Percentiles rank a stretch among this genome's conserved stretches.
phyloP scores from a whole-genome alignment of 495 filamentous ascomycete species.

The Annulohypoxylon nitens region DNA sequence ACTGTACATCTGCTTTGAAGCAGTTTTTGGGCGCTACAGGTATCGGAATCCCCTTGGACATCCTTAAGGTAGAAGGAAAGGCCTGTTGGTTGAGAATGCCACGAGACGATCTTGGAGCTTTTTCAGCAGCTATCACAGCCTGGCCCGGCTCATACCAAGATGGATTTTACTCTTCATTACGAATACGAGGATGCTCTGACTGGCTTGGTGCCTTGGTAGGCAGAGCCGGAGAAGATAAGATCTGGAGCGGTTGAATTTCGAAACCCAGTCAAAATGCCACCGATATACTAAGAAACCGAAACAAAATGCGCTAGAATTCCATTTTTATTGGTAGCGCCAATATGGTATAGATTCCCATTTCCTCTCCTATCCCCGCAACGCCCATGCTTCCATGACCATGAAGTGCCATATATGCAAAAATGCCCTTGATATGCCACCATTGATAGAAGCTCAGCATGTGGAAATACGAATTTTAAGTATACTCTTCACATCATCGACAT shows the following conservation, averaged over 20 bases:
- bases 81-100: slow-evolving; percentile 83
- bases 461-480: slow-evolving; percentile 34
- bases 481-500: slow-evolving; percentile 69
- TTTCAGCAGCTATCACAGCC: slow-evolving; percentile 74
- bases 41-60: slow-evolving; percentile 81
- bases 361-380: slow-evolving; percentile 44
- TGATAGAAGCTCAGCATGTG: slow-evolving; percentile 35
- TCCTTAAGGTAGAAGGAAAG: slow-evolving; percentile 71
- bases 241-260: slow-evolving; percentile 54
- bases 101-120: slow-evolving; percentile 69
- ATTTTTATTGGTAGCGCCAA: slow-evolving; percentile 34
- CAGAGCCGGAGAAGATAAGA: slow-evolving; percentile 50
- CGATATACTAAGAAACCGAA: not conserved
- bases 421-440: slow-evolving; percentile 44
- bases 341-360: slow-evolving; percentile 42
- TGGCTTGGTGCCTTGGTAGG: slow-evolving; percentile 61
- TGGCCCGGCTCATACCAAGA: slow-evolving; percentile 71
- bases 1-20: slow-evolving; percentile 77
- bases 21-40: slow-evolving; percentile 87
- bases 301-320: slow-evolving; percentile 7
- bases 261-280: not conserved
- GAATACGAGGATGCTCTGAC: slow-evolving; percentile 58
- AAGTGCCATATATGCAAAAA: slow-evolving; percentile 49
- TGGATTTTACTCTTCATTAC: slow-evolving; percentile 51
- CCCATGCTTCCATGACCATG: slow-evolving; percentile 46